Conservation (phyloP, 2,329 filamentous ascomycete genomes). For the Fusarium sp. region DNA sequence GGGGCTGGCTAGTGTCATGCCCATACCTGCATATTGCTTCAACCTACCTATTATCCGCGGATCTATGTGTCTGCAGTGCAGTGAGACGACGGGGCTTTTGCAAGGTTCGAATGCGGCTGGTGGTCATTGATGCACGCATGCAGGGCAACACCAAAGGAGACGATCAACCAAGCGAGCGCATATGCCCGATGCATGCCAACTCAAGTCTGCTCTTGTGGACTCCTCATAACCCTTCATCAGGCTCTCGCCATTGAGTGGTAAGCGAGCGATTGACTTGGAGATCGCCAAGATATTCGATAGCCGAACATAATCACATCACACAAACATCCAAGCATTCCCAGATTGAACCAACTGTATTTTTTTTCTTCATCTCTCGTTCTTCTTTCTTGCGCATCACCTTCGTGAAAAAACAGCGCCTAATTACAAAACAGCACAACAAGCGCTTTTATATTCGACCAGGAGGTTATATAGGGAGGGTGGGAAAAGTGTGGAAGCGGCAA, state of each 20-base stretch:
- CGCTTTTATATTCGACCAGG: constrained; percentile 43
- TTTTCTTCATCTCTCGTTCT: constrained; percentile 16
- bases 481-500: not conserved
- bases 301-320: constrained; percentile 29
- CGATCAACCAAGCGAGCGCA: constrained; percentile 32
- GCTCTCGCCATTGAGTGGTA: constrained; percentile 18
- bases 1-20: constrained; percentile 25
- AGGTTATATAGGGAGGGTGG: constrained; percentile 13
- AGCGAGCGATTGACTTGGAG: constrained; percentile 17
- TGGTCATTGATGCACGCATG: constrained; percentile 26
- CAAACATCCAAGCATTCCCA: constrained; percentile 13
- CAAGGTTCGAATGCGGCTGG: constrained; percentile 12
- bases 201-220: not conserved
- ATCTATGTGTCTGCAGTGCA: constrained; percentile 36
- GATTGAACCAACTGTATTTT: constrained; percentile 38
- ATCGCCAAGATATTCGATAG: constrained; percentile 31
- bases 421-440: constrained; percentile 44
- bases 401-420: constrained; percentile 39
- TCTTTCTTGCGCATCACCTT: constrained; percentile 37
- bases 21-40: constrained; percentile 17
- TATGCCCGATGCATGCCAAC: constrained; percentile 41
- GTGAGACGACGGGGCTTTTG: constrained; percentile 29
- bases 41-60: not conserved
- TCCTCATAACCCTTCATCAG: constrained; percentile 11
- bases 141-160: constrained; percentile 20